Evolutionary conservation across 2,329 filamentous ascomycete species (phyloP).

Genomic region (Ascochyta clinopodiicola): DNA sequence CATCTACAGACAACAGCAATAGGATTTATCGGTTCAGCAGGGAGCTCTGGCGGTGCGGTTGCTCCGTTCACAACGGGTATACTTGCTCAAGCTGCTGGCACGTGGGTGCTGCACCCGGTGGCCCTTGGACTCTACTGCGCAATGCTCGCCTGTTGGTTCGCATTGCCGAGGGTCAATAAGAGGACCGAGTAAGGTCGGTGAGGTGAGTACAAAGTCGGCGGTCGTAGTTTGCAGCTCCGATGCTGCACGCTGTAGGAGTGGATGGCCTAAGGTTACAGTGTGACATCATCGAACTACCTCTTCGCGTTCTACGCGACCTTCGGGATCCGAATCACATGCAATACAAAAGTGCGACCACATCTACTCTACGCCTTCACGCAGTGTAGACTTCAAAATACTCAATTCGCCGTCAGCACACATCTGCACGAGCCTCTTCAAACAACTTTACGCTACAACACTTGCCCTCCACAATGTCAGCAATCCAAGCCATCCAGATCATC

Average conservation of each 20-base stretch:
- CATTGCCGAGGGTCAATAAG: constrained; percentile 64
- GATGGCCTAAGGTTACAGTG: background rate
- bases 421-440: no score
- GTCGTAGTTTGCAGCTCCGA: background rate
- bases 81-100: constrained; percentile 66
- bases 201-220: background rate
- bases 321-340: constrained; percentile 5
- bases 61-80: constrained; percentile 71
- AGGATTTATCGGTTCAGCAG: constrained; percentile 72
- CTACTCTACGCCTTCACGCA: no score
- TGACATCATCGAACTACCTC: constrained; percentile 1
- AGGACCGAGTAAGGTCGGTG: constrained; percentile 60
- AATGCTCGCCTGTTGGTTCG: constrained; percentile 72
- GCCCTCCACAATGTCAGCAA: constrained; percentile 14
- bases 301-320: constrained; percentile 9
- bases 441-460: background rate
- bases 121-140: constrained; percentile 68
- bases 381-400: no score
- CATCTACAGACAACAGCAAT: constrained; percentile 68
- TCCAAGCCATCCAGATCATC: constrained; percentile 29
- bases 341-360: constrained; percentile 2
- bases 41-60: constrained; percentile 71
- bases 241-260: background rate
- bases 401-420: no score
- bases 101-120: constrained; percentile 70